phyloP scores from a whole-genome alignment of 75 land plant species.

The Cupressus sempervirens region DNA sequence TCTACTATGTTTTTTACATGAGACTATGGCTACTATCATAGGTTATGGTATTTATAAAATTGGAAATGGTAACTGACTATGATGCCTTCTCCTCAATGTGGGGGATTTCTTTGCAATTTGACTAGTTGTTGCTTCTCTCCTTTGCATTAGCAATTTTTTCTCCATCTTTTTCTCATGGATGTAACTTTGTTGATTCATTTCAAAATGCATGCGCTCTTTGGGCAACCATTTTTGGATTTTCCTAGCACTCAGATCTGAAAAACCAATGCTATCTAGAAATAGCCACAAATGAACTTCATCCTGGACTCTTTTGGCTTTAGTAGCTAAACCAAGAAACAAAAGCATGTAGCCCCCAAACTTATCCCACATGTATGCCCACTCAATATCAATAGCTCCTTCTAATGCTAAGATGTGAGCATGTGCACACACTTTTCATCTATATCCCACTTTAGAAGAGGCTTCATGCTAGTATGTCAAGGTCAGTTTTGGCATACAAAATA shows the following conservation, averaged over 20 bases:
- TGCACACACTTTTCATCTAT: slow-evolving; percentile 86
- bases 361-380: slow-evolving; percentile 99
- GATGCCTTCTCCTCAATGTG: too few relatives aligned
- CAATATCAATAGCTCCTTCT: slow-evolving; percentile 99
- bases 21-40: slow-evolving; percentile 52
- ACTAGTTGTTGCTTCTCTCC: too few relatives aligned
- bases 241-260: slow-evolving; percentile 94
- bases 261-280: slow-evolving; percentile 94
- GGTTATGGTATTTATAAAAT: slow-evolving; percentile 60
- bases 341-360: slow-evolving; percentile 99
- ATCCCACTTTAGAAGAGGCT: slow-evolving; percentile 54
- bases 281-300: slow-evolving; percentile 97
- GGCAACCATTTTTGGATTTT: slow-evolving; percentile 97
- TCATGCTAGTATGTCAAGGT: slow-evolving; percentile 46
- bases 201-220: slow-evolving; percentile 94
- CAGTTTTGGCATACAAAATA: slow-evolving; percentile 38
- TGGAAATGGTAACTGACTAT: too few relatives aligned
- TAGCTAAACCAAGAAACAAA: slow-evolving; percentile 90
- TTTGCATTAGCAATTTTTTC: too few relatives aligned
- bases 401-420: slow-evolving; percentile 94
- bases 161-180: too few relatives aligned
- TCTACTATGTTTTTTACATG: slow-evolving; percentile 45
- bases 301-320: slow-evolving; percentile 95
- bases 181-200: slow-evolving; percentile 92
- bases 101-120: too few relatives aligned